Conservation (phyloP, 768 basidiomycete species). For the Kwoniella dendrophila region DNA sequence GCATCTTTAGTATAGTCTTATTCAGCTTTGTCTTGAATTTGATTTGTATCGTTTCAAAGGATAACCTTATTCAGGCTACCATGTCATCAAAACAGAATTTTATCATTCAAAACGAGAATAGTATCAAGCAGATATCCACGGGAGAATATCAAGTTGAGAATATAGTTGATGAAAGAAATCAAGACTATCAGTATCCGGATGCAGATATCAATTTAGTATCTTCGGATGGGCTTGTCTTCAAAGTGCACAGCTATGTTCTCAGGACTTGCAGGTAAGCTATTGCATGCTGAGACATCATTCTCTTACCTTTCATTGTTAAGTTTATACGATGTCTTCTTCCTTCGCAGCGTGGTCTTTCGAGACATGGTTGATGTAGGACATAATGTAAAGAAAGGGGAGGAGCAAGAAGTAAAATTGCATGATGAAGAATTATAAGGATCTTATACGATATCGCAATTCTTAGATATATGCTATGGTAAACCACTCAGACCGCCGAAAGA, state of each 20-base stretch:
- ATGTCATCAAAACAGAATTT: no score
- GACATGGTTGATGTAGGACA: neutral
- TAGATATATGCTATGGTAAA: no score
- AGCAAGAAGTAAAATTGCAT: neutral
- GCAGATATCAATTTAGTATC: conserved; percentile 16
- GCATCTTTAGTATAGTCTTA: no score
- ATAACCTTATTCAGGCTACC: no score
- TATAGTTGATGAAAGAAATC: neutral
- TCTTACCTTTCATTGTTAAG: no score
- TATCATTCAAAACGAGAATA: neutral
- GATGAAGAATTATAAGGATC: neutral
- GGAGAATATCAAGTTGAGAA: neutral
- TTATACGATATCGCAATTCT: neutral
- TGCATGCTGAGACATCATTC: no score
- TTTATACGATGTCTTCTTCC: no score
- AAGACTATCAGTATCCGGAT: conserved; percentile 4
- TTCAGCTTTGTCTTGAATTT: no score
- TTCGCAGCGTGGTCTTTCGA: neutral
- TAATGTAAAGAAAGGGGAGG: neutral
- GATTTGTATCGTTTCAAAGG: no score
- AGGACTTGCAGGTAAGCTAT: conserved; percentile 11
- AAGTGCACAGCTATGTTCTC: conserved; percentile 22
- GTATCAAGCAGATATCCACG: neutral
- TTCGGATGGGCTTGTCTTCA: conserved; percentile 12
- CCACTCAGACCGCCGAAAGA: no score